A percentile compares a stretch with the other conserved stretches of the same genome.
Conservation (phyloP, 176 grass and related monocot species). For the Oryza officinalis region DNA sequence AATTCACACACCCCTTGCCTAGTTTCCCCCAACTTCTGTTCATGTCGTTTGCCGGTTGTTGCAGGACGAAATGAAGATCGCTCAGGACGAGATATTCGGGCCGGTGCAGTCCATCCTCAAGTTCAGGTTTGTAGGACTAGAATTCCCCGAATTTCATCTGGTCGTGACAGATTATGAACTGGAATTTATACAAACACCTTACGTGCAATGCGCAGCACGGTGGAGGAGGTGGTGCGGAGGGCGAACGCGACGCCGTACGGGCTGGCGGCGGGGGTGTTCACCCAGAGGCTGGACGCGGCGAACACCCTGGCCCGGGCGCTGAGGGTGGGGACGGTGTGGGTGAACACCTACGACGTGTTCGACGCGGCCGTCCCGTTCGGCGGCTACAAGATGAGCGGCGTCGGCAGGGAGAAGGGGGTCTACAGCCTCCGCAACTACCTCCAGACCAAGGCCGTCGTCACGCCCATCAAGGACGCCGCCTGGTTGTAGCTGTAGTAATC, state of each 20-base stretch:
- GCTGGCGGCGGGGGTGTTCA: conserved; percentile 89
- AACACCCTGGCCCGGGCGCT: conserved; percentile 75
- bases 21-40: not conserved
- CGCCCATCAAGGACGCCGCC: conserved; percentile 39
- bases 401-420: conserved; percentile 77
- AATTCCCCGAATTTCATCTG: not conserved
- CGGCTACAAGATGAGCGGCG: conserved; percentile 92
- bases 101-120: conserved; percentile 96
- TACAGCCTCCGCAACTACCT: conserved; percentile 91
- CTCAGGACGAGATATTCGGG: conserved; percentile 88
- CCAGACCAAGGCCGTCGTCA: conserved; percentile 83
- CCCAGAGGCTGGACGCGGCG: conserved; percentile 66
- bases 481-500: conserved; percentile 28
- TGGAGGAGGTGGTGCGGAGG: conserved; percentile 72
- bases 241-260: conserved; percentile 62
- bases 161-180: not conserved
- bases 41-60: not conserved
- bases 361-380: conserved; percentile 88
- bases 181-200: not conserved
- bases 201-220: conserved; percentile 35
- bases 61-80: conserved; percentile 88
- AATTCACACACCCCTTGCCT: not conserved
- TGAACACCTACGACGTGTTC: conserved; percentile 91
- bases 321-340: conserved; percentile 70
- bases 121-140: conserved; percentile 53